Base-by-base conservation (phyloP, 805 yeast species). In the Lachancea waltii region DNA sequence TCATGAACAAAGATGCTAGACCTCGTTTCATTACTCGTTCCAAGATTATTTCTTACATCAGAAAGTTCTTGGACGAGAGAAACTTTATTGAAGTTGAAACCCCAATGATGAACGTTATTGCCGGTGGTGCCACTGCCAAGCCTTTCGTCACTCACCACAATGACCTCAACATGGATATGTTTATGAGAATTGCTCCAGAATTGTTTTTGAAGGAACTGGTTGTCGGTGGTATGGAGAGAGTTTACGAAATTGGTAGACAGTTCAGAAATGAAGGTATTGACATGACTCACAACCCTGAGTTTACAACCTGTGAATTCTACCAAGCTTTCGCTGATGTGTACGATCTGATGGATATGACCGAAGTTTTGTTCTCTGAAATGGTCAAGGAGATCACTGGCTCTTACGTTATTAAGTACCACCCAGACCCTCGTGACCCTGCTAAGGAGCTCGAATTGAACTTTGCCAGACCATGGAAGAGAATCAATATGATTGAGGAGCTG, bases 81-180 rank as follows among this genome's bases (percentile, higher is more conserved):
- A 82, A 80, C 45, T 90, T 84, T 62, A 72, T 86, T 51, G 98
- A 90, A 72, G 98, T 90, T 48, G 97, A 92, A 72, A 90, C 98
- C 45, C 98, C 98, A 59, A 92, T 90, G 83, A 81, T 90, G 92
- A 92, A 92, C 70, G 85, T 86, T 49, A 89, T 92, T 67, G 97
- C 97, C 43, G 97, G 97, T 64, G 98, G 98, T 70, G 98, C 98
- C 52, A 92, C 97, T 47, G 98, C 98, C 53, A 90, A 87, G 71
- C 98, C 98, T 30, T 90, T 90, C 66, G 71, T 84, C 52, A 92
- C 97, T 40, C 97, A 92, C 63, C 97, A 90, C 70, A 92, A 90
- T 61, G 97, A 92, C 60, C 77, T 92, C 63, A 80, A 85, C 69
- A 80, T 92, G 86, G 92, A 90, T 58, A 83, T 90, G 85, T 90